Conservation (phyloP, 1,284 basidiomycete genomes). For the Cutaneotrichosporon mucoides region DNA sequence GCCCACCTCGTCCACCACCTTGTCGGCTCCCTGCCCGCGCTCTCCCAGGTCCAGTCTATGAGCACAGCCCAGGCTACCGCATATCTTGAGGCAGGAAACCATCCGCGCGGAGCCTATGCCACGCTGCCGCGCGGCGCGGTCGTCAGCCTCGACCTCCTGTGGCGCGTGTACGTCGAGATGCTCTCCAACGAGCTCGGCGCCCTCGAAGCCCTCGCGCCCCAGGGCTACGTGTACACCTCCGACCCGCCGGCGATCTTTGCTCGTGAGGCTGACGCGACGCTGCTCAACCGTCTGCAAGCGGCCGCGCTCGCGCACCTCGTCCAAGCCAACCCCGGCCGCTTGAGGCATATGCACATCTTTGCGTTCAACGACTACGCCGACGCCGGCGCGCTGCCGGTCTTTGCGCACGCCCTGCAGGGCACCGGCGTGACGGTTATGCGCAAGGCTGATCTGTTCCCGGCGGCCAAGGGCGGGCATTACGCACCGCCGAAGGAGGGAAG, state of each 20-base stretch:
- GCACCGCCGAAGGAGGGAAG: background rate
- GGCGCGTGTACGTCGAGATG: constrained; percentile 10
- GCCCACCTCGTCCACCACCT: constrained; percentile 9
- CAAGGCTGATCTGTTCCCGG: constrained; percentile 19
- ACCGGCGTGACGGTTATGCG: constrained; percentile 4
- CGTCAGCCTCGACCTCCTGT: constrained; percentile 26
- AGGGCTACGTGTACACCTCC: constrained; percentile 31
- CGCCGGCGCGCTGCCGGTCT: background rate
- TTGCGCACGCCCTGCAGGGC: background rate
- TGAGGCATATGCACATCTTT: constrained; percentile 2
- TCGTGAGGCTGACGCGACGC: constrained; percentile 6
- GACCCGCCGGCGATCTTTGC: constrained; percentile 35
- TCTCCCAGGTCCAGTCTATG: background rate
- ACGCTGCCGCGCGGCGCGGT: background rate
- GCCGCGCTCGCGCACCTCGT: background rate
- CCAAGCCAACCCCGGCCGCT: background rate
- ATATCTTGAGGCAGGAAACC: background rate
- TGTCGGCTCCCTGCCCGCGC: background rate
- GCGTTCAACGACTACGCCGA: constrained; percentile 15
- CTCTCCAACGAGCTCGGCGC: constrained; percentile 28
- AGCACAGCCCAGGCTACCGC: background rate
- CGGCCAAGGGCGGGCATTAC: background rate
- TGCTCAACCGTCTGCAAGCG: constrained; percentile 21
- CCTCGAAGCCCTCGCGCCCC: constrained; percentile 19
- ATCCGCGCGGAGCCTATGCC: background rate